Conservation (phyloP, 768 basidiomycete species). For the Gelatoporia subvermispora region DNA sequence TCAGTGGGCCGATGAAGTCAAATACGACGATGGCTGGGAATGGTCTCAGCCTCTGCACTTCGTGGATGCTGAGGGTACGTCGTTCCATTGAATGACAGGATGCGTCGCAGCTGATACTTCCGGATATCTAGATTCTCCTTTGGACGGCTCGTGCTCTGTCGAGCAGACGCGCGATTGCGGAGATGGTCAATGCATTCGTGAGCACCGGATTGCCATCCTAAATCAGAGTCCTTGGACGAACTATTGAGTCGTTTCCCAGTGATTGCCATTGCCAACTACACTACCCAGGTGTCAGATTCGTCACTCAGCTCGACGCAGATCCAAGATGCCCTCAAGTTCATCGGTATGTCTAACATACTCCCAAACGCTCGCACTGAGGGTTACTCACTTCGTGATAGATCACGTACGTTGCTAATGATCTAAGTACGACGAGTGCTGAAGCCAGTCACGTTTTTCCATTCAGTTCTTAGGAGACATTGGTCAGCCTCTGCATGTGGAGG, state of each 20-base stretch:
- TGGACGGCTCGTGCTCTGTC: slow-evolving; percentile 40
- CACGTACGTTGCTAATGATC: no score
- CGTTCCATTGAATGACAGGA: not conserved
- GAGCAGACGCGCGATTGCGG: slow-evolving; percentile 42
- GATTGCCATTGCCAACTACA: slow-evolving; percentile 55
- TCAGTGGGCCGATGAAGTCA: slow-evolving; percentile 50
- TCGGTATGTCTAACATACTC: slow-evolving; percentile 23
- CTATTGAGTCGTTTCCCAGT: no score
- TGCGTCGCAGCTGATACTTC: not conserved
- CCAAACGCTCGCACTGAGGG: no score
- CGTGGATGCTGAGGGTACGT: slow-evolving; percentile 40
- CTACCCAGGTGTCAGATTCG: slow-evolving; percentile 40
- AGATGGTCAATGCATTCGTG: slow-evolving; percentile 27
- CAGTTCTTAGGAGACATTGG: slow-evolving; percentile 26
- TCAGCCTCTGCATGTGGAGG: slow-evolving; percentile 25
- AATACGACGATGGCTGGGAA: slow-evolving; percentile 28
- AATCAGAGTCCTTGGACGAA: not conserved
- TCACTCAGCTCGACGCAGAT: slow-evolving; percentile 36
- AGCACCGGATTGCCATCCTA: not conserved
- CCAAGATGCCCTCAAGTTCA: slow-evolving; percentile 50
- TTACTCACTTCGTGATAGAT: no score
- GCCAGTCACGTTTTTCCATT: slow-evolving; percentile 9
- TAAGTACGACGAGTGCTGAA: not conserved
- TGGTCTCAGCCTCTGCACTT: slow-evolving; percentile 35
- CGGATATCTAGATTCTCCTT: slow-evolving; percentile 4